These are phyloP conservation scores for Spergularia azorica DNA, from an alignment of 179 eudicot genomes.

Conservation along the genomic window DNA sequence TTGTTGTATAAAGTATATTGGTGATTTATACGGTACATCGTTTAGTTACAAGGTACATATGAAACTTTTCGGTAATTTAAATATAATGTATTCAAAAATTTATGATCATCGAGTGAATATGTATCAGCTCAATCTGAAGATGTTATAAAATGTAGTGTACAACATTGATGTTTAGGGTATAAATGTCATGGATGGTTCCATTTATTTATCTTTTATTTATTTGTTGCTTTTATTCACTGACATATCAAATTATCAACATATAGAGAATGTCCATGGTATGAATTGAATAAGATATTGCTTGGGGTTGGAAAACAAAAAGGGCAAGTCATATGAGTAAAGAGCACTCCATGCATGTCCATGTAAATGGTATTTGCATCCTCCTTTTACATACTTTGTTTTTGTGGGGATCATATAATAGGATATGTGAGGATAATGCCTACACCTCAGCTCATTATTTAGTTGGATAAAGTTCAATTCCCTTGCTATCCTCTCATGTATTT, in stretches of 20 bases:
- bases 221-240: too few species aligned
- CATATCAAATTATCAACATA: background rate
- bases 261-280: constrained; percentile 20
- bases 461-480: background rate
- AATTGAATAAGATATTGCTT: background rate
- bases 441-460: background rate
- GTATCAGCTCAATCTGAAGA: too few species aligned
- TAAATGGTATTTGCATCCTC: background rate
- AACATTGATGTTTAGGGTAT: too few species aligned
- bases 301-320: constrained; percentile 20
- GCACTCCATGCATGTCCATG: constrained; percentile 21
- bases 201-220: too few species aligned
- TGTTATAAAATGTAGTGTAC: too few species aligned
- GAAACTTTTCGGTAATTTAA: too few species aligned
- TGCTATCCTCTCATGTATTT: background rate
- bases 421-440: constrained; percentile 21
- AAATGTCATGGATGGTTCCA: too few species aligned
- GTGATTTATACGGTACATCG: too few species aligned
- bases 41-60: too few species aligned
- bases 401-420: constrained; percentile 5
- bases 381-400: background rate
- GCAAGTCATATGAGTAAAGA: constrained; percentile 24
- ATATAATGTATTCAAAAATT: too few species aligned
- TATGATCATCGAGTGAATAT: too few species aligned
- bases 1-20: too few species aligned